Evolutionary conservation across 2,329 filamentous ascomycete genomes (phyloP).

Genomic region (Leptoxyphium fumago): DNA sequence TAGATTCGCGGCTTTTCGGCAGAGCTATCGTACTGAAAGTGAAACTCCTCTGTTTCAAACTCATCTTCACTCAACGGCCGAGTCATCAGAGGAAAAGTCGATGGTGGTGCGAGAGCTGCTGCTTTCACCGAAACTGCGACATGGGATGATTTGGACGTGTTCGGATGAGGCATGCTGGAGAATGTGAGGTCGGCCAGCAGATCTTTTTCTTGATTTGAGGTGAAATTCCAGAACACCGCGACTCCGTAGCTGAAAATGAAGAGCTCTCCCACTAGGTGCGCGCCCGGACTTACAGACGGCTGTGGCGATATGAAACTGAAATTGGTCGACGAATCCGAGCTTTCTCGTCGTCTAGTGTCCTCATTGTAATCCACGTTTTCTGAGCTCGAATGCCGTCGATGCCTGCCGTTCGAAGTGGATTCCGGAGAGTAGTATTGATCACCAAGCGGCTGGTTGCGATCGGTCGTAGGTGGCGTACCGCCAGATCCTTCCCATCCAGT

Average conservation of each 20-base stretch:
- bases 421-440: slow-evolving; percentile 2
- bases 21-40: slow-evolving; percentile 86
- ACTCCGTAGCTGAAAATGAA: slow-evolving; percentile 96
- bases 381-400: slow-evolving; percentile 2
- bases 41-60: slow-evolving; percentile 95
- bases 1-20: slow-evolving; percentile 83
- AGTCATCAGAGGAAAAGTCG: slow-evolving; percentile 50
- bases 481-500: slow-evolving; percentile 10
- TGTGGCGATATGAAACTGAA: slow-evolving; percentile 30
- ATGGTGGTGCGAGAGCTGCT: slow-evolving; percentile 24
- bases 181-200: slow-evolving; percentile 91
- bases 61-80: slow-evolving; percentile 74
- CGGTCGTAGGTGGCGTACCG: not conserved
- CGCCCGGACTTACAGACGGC: slow-evolving; percentile 48
- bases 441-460: slow-evolving; percentile 2
- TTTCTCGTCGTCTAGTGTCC: slow-evolving; percentile 9
- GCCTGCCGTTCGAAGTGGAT: not conserved
- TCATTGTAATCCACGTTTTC: not conserved
- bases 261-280: slow-evolving; percentile 78
- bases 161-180: slow-evolving; percentile 26
- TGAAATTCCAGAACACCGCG: slow-evolving; percentile 98
- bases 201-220: slow-evolving; percentile 88
- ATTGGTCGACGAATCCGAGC: slow-evolving; percentile 12
- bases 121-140: slow-evolving; percentile 11
- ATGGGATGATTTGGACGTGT: not conserved